A percentile compares a stretch with the other conserved stretches of the same genome.
Conservation (phyloP, 352 stramenopile genomes). For the Phytophthora kernoviae region DNA sequence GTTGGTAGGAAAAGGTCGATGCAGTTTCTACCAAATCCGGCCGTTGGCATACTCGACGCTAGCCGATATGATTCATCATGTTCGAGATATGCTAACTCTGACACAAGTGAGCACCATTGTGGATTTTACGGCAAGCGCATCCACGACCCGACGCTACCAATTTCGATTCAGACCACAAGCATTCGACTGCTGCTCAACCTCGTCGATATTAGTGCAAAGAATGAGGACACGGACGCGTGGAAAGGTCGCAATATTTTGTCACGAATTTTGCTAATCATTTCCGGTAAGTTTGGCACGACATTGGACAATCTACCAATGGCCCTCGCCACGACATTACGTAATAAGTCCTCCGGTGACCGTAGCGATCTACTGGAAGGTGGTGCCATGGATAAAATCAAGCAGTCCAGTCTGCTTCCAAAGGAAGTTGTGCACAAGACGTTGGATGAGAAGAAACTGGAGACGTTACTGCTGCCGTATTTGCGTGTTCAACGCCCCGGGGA, state of each 20-base stretch:
- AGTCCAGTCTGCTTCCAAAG: slow-evolving; percentile 78
- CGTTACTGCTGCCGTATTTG: slow-evolving; percentile 59
- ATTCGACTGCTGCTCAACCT: slow-evolving; percentile 97
- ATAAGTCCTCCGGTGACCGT: slow-evolving; percentile 43
- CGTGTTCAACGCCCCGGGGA: slow-evolving; percentile 55
- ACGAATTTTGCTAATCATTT: slow-evolving; percentile 92
- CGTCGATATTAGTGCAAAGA: slow-evolving; percentile 97
- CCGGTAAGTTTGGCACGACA: slow-evolving; percentile 94
- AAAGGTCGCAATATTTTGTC: slow-evolving; percentile 91
- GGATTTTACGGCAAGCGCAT: slow-evolving; percentile 94
- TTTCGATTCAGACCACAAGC: slow-evolving; percentile 96
- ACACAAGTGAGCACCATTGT: slow-evolving; percentile 95
- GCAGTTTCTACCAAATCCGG: slow-evolving; percentile 90
- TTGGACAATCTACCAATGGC: slow-evolving; percentile 72
- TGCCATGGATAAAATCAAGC: slow-evolving; percentile 89
- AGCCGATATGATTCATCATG: slow-evolving; percentile 98
- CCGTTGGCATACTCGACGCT: slow-evolving; percentile 97
- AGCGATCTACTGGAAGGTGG: slow-evolving; percentile 81
- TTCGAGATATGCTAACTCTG: slow-evolving; percentile 94
- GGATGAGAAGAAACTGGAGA: slow-evolving; percentile 81
- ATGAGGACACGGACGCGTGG: slow-evolving; percentile 89
- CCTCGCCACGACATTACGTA: slow-evolving; percentile 59
- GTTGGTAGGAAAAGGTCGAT: slow-evolving; percentile 88
- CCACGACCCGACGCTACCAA: slow-evolving; percentile 91
- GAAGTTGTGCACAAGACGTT: slow-evolving; percentile 49